Percentiles rank a stretch among this genome's conserved stretches.
Conservation (phyloP, 352 stramenopile species). For the Phytophthora melonis region DNA sequence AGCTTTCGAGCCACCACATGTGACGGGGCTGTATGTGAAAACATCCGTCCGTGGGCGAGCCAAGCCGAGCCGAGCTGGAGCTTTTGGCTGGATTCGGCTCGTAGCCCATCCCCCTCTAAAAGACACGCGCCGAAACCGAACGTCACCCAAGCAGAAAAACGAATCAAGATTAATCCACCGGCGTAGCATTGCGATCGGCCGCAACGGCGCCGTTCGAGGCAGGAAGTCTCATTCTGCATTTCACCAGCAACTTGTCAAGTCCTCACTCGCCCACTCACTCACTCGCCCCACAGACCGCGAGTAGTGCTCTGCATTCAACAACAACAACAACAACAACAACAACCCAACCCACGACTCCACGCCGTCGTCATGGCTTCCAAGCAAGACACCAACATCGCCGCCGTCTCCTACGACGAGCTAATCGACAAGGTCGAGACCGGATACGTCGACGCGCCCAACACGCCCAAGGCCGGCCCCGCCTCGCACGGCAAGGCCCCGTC, state of each 20-base stretch:
- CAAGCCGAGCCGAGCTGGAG: neutral
- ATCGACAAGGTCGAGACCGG: slow-evolving; percentile 30
- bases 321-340: neutral
- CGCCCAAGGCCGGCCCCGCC: slow-evolving; percentile 5
- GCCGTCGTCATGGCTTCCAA: slow-evolving; percentile 15
- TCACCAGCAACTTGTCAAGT: slow-evolving; percentile 13
- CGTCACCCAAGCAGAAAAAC: slow-evolving; percentile 8
- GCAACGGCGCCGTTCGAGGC: too few species aligned
- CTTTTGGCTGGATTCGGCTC: neutral
- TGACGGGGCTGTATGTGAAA: slow-evolving; percentile 4
- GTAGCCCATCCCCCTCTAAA: too few species aligned
- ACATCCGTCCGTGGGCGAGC: neutral
- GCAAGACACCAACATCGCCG: slow-evolving; percentile 3
- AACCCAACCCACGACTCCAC: too few species aligned
- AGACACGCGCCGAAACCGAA: slow-evolving; percentile 13
- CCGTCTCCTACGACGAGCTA: slow-evolving; percentile 21
- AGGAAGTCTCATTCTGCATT: slow-evolving; percentile 16
- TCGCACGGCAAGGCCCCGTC: neutral
- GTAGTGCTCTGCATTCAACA: neutral
- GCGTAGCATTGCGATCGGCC: too few species aligned
- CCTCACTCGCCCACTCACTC: too few species aligned
- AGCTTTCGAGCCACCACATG: neutral
- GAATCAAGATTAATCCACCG: too few species aligned
- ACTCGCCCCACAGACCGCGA: too few species aligned
- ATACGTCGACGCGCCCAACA: slow-evolving; percentile 18